Evolutionary conservation across 306 rosid genomes (phyloP), one percentile per base, ranked within the genome.

Genomic region (Glycyrrhiza uralensis): DNA sequence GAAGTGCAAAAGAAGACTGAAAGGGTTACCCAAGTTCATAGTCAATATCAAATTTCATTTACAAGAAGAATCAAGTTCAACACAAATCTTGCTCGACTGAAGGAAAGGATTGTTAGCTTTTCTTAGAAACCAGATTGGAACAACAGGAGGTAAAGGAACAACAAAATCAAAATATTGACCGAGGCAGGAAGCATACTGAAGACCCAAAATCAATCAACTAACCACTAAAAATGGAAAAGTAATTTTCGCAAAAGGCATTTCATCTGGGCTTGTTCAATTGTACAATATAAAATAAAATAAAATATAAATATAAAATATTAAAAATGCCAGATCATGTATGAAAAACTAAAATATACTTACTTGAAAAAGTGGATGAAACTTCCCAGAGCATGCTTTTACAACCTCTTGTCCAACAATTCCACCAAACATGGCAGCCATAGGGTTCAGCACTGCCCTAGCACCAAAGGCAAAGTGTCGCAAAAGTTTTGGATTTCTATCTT

Each of bases 341-440:
- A 54, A 39, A 66, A 17, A 39, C 7, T 36, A 18, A 68, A 68
- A 36, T n/a, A 42, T 49, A 71, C 71, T 71, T 72, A 71, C 30
- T 19, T 93, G 98, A 69, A 80, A 88, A 63, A 93, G 96, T 46
- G 98, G 98, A 83, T 93, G 94, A 72, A 91, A 93, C 85, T 93
- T 93, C 72, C 97, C 98, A n/a, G 97, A 90, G 75, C 96, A 93
- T 45, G 97, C 98, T 87, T 93, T 93, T 29, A 93, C 88, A 55
- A 93, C 92, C 85, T 93, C 98, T 70, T 93, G 98, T 74, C 97
- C 98, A 23, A 93, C 98, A 75, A 93, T 84, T 61, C 98, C 98
- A 69, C 98, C 98, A 81, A 93, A 89, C 97, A 93, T 93, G 42
- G 98, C 96, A 80, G 98, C 97, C 98, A 91, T 91, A 46, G 98